phyloP scores from a whole-genome alignment of 31 red algal genomes.

The Asparagopsis taxiformis region DNA sequence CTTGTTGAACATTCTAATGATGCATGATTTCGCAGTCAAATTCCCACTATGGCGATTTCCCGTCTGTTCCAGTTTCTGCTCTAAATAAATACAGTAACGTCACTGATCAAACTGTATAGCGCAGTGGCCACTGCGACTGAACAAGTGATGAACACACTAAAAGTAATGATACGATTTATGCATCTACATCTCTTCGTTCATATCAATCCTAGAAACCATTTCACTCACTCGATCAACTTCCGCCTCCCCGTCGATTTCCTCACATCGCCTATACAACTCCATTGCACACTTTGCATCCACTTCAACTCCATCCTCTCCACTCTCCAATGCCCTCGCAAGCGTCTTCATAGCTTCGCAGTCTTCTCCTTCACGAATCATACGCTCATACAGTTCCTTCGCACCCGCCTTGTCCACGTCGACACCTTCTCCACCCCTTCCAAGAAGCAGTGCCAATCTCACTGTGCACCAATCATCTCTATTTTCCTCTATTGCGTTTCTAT shows the following conservation, averaged over 20 bases:
- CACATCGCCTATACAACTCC: conserved; percentile 1
- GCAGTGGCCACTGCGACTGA: too few relatives aligned
- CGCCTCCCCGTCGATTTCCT: conserved; percentile 1
- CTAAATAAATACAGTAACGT: too few relatives aligned
- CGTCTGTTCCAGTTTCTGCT: too few relatives aligned
- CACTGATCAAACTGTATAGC: too few relatives aligned
- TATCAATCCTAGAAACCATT: too few relatives aligned
- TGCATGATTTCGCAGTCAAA: too few relatives aligned
- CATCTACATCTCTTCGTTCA: too few relatives aligned
- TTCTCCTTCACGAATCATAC: background rate
- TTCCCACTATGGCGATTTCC: too few relatives aligned
- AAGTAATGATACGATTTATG: too few relatives aligned
- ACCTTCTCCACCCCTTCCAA: background rate
- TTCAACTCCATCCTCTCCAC: conserved; percentile 3
- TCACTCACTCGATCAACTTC: background rate
- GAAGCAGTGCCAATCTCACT: background rate
- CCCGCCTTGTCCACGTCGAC: background rate
- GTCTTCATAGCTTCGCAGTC: background rate
- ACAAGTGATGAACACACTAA: too few relatives aligned
- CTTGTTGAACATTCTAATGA: too few relatives aligned
- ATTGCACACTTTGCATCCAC: conserved; percentile 2
- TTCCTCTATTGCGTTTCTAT: background rate
- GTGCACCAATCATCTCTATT: background rate
- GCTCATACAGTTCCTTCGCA: conserved; percentile 3
- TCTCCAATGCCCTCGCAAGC: conserved; percentile 4